Evolutionary conservation across 2,329 filamentous ascomycete genomes (phyloP).

Genomic region (Colletotrichum sansevieriae): DNA sequence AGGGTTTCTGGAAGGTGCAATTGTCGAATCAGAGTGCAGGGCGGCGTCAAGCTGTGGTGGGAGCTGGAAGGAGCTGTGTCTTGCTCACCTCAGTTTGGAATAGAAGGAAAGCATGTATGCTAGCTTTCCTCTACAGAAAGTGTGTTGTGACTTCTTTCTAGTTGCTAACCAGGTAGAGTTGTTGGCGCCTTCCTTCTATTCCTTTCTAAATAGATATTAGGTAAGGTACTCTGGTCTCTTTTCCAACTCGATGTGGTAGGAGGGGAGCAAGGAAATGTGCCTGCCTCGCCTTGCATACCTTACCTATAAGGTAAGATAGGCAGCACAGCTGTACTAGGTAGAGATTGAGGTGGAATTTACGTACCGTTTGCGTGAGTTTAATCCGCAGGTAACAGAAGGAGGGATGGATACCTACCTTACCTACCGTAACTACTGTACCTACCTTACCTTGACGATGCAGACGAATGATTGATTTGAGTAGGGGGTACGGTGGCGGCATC

Average conservation of each 20-base stretch:
- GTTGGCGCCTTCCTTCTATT: constrained; percentile 12
- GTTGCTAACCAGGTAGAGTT: not conserved
- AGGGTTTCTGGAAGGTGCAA: constrained; percentile 34
- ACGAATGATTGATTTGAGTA: not conserved
- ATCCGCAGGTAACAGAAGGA: no score
- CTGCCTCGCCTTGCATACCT: no score
- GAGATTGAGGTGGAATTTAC: not conserved
- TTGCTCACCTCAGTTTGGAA: not conserved
- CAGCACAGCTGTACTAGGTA: not conserved
- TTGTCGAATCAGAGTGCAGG: constrained; percentile 32
- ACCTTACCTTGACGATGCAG: not conserved
- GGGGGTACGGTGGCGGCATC: no score
- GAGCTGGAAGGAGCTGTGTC: not conserved
- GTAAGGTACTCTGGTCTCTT: no score
- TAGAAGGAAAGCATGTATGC: not conserved
- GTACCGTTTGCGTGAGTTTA: no score
- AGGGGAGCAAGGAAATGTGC: not conserved
- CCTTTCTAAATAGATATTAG: constrained; percentile 5
- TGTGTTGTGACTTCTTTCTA: no score
- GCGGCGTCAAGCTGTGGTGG: constrained; percentile 19
- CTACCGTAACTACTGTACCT: no score
- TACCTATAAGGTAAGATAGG: no score
- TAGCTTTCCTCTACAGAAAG: not conserved
- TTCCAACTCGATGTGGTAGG: not conserved
- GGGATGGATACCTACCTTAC: not conserved